Evolutionary conservation across 2,329 filamentous ascomycete species (phyloP), one percentile per base, ranked within the genome.

Genomic region (Zymoseptoria pseudotritici): DNA sequence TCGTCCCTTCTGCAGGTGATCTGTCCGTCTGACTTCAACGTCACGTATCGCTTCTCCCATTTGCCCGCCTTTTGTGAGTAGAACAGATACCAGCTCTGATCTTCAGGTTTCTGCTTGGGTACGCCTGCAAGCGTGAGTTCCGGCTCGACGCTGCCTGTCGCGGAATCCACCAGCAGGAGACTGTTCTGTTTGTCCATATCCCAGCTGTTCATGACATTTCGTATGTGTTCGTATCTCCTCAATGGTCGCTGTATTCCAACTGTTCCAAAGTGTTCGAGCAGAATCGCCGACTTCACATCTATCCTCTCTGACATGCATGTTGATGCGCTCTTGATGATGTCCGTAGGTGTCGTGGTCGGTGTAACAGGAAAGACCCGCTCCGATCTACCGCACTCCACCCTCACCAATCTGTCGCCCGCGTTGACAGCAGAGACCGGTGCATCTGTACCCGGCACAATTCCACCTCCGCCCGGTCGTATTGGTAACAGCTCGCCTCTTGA

Each of bases 151-250:
- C 69, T 75, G 6, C 79, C 77, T 2, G 80, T 75, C 46, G 85
- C 81, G 13, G 69, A 68, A 13, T 86, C 80, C 58, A 87, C 76
- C 21, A 97, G 80, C 19, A 89, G 76, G 13, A 97, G 79, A 7
- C 82, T 80, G 69, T 96, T 94, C 66, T 91, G 87, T 2, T 82
- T 79, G 72, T 96, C 91, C 51, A 82, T 80, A 62, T 96, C 90
- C 93, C 93, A 97, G 0, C 91, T 95, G 72, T 96, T 95, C 82
- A 97, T 83, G 21, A 96, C 84, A 69, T 96, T 90, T 61, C 90
- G 85, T 31, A 97, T 83, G 63, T 85, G 85, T 76, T 97, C 93
- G 71, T 96, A 97, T 49, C 86, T 86, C 50, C 93, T 87, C 24
- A 97, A 76, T 0, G 89, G 88, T 49, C 93, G 85, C 72, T 95